Conservation (phyloP, 805 yeast genomes). For the Suhomyces tanzawaensis region DNA sequence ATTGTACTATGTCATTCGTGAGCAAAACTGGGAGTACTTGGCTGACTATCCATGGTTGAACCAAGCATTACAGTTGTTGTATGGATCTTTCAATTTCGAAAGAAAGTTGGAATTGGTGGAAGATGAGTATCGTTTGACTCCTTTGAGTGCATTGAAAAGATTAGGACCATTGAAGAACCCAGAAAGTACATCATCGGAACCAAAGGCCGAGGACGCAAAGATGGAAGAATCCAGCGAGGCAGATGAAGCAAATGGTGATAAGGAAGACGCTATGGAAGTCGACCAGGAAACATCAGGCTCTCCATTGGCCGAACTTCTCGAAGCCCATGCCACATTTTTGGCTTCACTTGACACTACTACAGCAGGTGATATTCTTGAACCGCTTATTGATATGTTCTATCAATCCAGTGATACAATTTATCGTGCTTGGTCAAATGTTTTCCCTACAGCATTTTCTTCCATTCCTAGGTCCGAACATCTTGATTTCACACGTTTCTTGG, state of each 20-base stretch:
- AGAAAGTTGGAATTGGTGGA: slow-evolving; percentile 44
- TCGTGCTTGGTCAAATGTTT: slow-evolving; percentile 76
- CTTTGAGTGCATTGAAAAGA: slow-evolving; percentile 41
- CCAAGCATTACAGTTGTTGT: slow-evolving; percentile 84
- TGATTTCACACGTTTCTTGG: slow-evolving; percentile 80
- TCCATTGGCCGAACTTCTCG: slow-evolving; percentile 20
- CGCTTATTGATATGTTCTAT: slow-evolving; percentile 78
- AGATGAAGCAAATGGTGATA: slow-evolving; percentile 11
- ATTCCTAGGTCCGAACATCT: slow-evolving; percentile 77
- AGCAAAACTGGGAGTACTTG: slow-evolving; percentile 95
- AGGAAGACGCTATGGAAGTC: slow-evolving; percentile 18
- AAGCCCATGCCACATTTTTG: slow-evolving; percentile 31
- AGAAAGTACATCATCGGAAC: too few species aligned
- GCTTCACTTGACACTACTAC: slow-evolving; percentile 29
- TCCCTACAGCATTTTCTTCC: slow-evolving; percentile 75
- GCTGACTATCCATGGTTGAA: slow-evolving; percentile 94
- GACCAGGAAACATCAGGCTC: slow-evolving; percentile 14
- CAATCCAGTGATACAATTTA: slow-evolving; percentile 78
- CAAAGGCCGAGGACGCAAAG: slow-evolving; percentile 12
- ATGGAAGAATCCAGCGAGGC: slow-evolving; percentile 3
- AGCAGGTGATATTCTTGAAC: slow-evolving; percentile 62
- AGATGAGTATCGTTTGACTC: slow-evolving; percentile 52
- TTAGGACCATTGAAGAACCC: too few species aligned
- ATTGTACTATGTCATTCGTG: slow-evolving; percentile 81
- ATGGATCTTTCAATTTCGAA: slow-evolving; percentile 67